Evolutionary conservation across 805 yeast genomes (phyloP).

Genomic region (Nakazawaea holstii): DNA sequence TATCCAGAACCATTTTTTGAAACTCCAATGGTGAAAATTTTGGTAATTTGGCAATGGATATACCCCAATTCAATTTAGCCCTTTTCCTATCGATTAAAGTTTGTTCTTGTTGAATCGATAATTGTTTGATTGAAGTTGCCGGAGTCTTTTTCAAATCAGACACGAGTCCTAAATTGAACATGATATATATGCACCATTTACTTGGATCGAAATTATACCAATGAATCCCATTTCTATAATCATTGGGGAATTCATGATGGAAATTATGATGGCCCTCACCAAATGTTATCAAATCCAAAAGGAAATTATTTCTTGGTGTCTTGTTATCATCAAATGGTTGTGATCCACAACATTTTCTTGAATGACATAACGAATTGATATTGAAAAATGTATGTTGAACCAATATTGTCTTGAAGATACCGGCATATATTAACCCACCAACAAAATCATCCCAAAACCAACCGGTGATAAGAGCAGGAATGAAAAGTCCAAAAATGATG

Average conservation of each 20-base stretch:
- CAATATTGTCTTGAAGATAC: slow-evolving; percentile 61
- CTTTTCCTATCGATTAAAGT: slow-evolving; percentile 71
- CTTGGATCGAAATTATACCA: slow-evolving; percentile 84
- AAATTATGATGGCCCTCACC: slow-evolving; percentile 93
- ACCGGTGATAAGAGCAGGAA: slow-evolving; percentile 67
- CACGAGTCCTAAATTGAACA: slow-evolving; percentile 52
- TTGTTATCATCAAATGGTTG: slow-evolving; percentile 72
- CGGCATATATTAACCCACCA: slow-evolving; percentile 80
- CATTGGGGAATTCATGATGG: slow-evolving; percentile 94
- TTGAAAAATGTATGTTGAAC: slow-evolving; percentile 79
- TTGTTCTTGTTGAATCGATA: slow-evolving; percentile 78
- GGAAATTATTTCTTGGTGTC: slow-evolving; percentile 65
- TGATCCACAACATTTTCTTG: slow-evolving; percentile 44
- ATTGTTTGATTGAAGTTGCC: slow-evolving; percentile 59
- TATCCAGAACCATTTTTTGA: slow-evolving; percentile 28
- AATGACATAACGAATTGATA: slow-evolving; percentile 80
- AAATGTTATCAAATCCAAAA: slow-evolving; percentile 61
- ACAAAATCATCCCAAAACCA: slow-evolving; percentile 63
- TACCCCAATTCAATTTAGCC: slow-evolving; percentile 86
- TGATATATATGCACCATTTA: slow-evolving; percentile 59
- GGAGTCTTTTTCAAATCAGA: slow-evolving; percentile 51
- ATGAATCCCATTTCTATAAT: slow-evolving; percentile 70
- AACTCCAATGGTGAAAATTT: slow-evolving; percentile 46
- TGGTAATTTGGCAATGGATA: slow-evolving; percentile 85
- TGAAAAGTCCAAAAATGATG: slow-evolving; percentile 36